Percentiles rank a stretch among this genome's conserved stretches.
Evolutionary conservation across 495 filamentous ascomycete genomes (phyloP).

Genomic region (Venustampulla echinocandica): DNA sequence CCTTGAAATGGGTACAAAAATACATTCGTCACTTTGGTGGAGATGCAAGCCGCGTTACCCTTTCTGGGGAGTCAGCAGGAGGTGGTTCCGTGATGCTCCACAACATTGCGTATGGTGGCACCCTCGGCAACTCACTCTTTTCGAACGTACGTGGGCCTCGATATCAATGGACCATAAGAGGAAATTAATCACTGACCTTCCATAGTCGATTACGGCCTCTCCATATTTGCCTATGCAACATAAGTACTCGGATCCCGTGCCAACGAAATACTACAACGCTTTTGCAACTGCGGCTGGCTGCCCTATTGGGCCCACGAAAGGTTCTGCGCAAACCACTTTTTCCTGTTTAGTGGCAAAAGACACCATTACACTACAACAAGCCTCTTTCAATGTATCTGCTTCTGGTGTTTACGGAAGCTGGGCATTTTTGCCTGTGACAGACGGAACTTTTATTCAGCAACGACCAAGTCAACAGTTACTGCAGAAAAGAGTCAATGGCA

Average conservation of each 20-base stretch:
- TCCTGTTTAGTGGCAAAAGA: constrained; percentile 36
- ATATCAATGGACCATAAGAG: constrained; percentile 11
- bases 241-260: constrained; percentile 14
- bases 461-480: constrained; percentile 44
- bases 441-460: constrained; percentile 47
- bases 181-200: constrained; percentile 11
- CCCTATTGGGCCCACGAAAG: constrained; percentile 33
- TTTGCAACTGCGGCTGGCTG: constrained; percentile 11
- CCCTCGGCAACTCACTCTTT: constrained; percentile 15
- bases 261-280: constrained; percentile 15
- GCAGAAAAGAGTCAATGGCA: constrained; percentile 42
- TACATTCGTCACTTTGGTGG: constrained; percentile 64
- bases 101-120: constrained; percentile 45
- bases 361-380: constrained; percentile 44
- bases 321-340: constrained; percentile 44
- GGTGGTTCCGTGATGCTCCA: constrained; percentile 59
- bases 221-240: constrained; percentile 35
- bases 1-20: constrained; percentile 64
- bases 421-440: constrained; percentile 56
- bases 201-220: constrained; percentile 14
- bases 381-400: constrained; percentile 37
- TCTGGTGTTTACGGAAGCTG: constrained; percentile 35
- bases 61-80: constrained; percentile 64
- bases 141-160: background rate
- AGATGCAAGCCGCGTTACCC: constrained; percentile 53